Conservation (phyloP, 2,329 filamentous ascomycete genomes). For the Sarocladiaceae sp. region DNA sequence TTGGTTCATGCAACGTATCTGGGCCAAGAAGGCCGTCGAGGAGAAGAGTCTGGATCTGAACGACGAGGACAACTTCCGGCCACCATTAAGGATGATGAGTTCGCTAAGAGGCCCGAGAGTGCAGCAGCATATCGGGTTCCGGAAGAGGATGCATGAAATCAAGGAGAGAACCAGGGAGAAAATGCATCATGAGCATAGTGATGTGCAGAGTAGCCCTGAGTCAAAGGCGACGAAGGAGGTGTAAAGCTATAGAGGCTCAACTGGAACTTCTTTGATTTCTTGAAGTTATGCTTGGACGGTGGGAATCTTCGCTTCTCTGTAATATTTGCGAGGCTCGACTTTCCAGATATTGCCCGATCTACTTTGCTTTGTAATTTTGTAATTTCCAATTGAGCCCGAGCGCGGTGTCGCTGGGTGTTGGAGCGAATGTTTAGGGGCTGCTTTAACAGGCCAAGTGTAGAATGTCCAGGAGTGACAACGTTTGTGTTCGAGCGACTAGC, state of each 20-base stretch:
- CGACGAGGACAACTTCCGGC: slow-evolving; percentile 18
- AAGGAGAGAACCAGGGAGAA: slow-evolving; percentile 21
- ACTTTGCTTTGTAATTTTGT: neutral
- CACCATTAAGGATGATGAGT: slow-evolving; percentile 24
- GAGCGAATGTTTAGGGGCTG: neutral
- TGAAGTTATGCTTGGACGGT: no score
- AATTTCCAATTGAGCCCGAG: neutral
- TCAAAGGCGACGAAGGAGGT: slow-evolving; percentile 8
- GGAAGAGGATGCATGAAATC: slow-evolving; percentile 21
- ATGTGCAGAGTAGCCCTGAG: neutral
- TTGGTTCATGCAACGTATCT: slow-evolving; percentile 21
- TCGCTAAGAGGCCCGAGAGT: slow-evolving; percentile 25
- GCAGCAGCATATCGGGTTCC: slow-evolving; percentile 25
- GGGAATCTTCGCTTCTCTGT: neutral
- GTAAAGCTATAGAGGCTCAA: slow-evolving; percentile 10
- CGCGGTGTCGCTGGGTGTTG: no score
- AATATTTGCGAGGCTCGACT: neutral
- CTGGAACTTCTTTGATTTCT: no score
- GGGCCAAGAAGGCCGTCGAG: slow-evolving; percentile 12
- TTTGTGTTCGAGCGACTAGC: no score
- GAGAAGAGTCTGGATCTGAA: slow-evolving; percentile 17
- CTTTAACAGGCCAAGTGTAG: no score
- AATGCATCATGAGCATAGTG: neutral
- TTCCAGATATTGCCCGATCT: neutral
- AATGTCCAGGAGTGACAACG: no score